These are phyloP conservation scores for Fusarium nisikadoi DNA, from an alignment of 2,329 filamentous ascomycete genomes.

Conservation along the genomic window DNA sequence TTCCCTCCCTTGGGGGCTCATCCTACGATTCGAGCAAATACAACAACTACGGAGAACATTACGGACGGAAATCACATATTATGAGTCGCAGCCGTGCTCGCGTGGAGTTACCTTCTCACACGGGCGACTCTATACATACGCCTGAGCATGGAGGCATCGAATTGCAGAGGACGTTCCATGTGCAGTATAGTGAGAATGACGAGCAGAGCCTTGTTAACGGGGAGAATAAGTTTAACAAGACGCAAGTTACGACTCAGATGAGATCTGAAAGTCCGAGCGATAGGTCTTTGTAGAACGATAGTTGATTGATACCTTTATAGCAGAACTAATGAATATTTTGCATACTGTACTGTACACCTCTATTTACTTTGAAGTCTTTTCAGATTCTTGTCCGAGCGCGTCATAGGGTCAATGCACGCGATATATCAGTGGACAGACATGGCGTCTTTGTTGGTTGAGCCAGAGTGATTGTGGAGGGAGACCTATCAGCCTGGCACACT, in stretches of 20 bases:
- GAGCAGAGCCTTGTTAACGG: conserved; percentile 35
- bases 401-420: neutral
- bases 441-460: neutral
- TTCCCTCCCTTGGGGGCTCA: conserved; percentile 45
- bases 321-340: neutral
- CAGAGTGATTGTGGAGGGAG: rapidly evolving
- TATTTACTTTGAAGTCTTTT: neutral
- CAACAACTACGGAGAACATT: conserved; percentile 35
- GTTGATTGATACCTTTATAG: neutral
- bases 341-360: too few species aligned
- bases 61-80: conserved; percentile 35
- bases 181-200: conserved; percentile 41
- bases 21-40: conserved; percentile 42
- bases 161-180: conserved; percentile 39
- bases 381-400: too few species aligned
- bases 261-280: conserved; percentile 21
- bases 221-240: conserved; percentile 4
- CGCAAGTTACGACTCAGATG: conserved; percentile 18
- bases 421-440: neutral
- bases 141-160: conserved; percentile 41
- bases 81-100: conserved; percentile 36
- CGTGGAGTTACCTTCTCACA: conserved; percentile 33
- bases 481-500: rapidly evolving
- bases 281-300: conserved; percentile 5
- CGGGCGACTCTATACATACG: conserved; percentile 21